phyloP scores from a whole-genome alignment of 441 rosid species.

The Daphne laureola region DNA sequence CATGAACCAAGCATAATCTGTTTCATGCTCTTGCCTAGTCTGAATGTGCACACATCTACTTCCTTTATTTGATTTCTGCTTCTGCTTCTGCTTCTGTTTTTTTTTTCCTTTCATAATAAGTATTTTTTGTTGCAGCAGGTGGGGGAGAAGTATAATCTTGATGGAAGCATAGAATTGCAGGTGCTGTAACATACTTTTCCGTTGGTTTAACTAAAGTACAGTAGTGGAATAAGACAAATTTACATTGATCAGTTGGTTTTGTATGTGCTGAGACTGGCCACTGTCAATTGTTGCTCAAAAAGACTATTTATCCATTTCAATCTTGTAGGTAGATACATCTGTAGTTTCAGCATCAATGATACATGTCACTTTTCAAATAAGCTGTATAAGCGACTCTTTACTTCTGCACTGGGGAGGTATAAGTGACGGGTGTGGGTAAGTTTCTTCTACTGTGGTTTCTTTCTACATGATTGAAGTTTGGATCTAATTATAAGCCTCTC shows the following conservation, averaged over 20 bases:
- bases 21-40: too few relatives aligned
- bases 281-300: slow-evolving; percentile 15
- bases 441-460: slow-evolving; percentile 11
- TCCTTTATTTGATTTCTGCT: background rate
- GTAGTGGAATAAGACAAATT: too few relatives aligned
- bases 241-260: slow-evolving; percentile 1
- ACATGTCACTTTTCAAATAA: slow-evolving; percentile 53
- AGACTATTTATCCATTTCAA: slow-evolving; percentile 16
- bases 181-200: slow-evolving; percentile 23
- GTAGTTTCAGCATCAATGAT: slow-evolving; percentile 30
- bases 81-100: too few relatives aligned
- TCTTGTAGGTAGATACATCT: slow-evolving; percentile 62
- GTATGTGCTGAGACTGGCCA: background rate
- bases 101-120: slow-evolving; percentile 9
- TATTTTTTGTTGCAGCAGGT: slow-evolving; percentile 41
- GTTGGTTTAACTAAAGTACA: slow-evolving; percentile 1
- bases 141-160: slow-evolving; percentile 65
- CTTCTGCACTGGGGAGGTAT: slow-evolving; percentile 90
- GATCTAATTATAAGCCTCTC: too few relatives aligned
- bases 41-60: too few relatives aligned
- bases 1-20: too few relatives aligned
- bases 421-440: slow-evolving; percentile 67
- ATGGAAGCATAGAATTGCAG: slow-evolving; percentile 78
- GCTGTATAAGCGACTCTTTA: slow-evolving; percentile 55
- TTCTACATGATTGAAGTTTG: too few relatives aligned